Evolutionary conservation across 2,329 filamentous ascomycete genomes (phyloP).

Genomic region (Aspergillus carbonarius): DNA sequence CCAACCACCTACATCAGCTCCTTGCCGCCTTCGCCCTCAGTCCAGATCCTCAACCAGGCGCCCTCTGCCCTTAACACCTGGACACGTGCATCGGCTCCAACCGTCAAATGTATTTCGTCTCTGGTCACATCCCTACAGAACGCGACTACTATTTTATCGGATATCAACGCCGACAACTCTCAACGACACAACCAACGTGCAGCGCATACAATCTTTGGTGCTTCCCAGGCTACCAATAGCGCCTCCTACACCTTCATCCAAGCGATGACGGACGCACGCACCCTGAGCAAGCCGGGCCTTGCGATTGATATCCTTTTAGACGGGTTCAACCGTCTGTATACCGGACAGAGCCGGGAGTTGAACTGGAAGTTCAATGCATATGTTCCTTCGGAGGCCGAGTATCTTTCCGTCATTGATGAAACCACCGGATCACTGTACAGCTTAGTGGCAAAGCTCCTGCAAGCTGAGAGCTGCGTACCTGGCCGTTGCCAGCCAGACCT

Average conservation of each 20-base stretch:
- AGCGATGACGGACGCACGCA: neutral
- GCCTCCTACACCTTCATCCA: slow-evolving; percentile 6
- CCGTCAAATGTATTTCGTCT: neutral
- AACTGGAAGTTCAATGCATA: neutral
- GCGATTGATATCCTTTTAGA: neutral
- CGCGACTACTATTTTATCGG: neutral
- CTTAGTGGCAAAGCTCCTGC: neutral
- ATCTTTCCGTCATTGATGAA: neutral
- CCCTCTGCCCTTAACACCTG: neutral
- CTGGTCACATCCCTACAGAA: neutral
- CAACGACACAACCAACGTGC: neutral
- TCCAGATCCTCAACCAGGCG: neutral
- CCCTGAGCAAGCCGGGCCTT: neutral
- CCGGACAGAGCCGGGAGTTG: neutral
- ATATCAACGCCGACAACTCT: neutral
- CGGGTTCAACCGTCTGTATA: neutral
- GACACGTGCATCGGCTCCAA: neutral
- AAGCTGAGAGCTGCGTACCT: neutral
- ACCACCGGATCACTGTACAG: neutral
- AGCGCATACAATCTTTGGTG: neutral
- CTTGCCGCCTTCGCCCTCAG: neutral
- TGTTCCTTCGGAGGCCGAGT: neutral
- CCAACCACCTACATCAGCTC: slow-evolving; percentile 3
- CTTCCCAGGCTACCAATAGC: slow-evolving; percentile 1
- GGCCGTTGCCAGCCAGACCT: neutral